A percentile compares a stretch with the other conserved stretches of the same genome.
Conservation (phyloP, 73 alveolate species). For the Symbiodinium natans region DNA sequence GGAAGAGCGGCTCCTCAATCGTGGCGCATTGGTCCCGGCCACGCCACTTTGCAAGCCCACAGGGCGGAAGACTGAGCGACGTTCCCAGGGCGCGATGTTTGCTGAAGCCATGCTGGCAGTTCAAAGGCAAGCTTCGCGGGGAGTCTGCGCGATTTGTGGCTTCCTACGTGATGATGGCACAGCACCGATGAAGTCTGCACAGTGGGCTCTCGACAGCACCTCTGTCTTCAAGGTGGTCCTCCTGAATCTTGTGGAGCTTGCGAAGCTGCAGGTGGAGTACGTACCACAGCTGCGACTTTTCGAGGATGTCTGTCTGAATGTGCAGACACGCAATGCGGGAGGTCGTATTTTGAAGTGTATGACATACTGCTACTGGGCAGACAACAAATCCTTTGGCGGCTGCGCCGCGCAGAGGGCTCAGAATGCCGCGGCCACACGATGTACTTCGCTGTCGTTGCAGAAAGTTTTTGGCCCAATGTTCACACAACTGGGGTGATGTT, state of each 20-base stretch:
- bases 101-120: conserved; percentile 68
- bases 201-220: conserved; percentile 74
- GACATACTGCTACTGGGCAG: conserved; percentile 79
- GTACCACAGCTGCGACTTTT: conserved; percentile 57
- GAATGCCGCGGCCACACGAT: conserved; percentile 19
- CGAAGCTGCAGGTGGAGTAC: conserved; percentile 56
- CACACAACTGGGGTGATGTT: no score
- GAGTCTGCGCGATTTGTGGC: conserved; percentile 33
- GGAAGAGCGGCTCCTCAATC: conserved; percentile 22
- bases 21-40: not conserved
- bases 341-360: conserved; percentile 62
- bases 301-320: conserved; percentile 75
- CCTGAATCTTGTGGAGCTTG: conserved; percentile 36
- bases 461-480: no score
- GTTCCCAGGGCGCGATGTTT: conserved; percentile 68
- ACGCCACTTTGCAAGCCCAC: conserved; percentile 15
- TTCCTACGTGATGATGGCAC: conserved; percentile 85
- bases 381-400: conserved; percentile 68
- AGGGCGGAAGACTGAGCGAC: conserved; percentile 67
- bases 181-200: conserved; percentile 69
- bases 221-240: conserved; percentile 81
- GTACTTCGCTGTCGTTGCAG: no score
- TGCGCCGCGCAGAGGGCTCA: conserved; percentile 47
- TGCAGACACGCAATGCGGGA: conserved; percentile 55
- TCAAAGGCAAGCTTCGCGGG: conserved; percentile 30